Evolutionary conservation across 2,329 filamentous ascomycete species (phyloP).

Genomic region (Geosmithia putterillii): DNA sequence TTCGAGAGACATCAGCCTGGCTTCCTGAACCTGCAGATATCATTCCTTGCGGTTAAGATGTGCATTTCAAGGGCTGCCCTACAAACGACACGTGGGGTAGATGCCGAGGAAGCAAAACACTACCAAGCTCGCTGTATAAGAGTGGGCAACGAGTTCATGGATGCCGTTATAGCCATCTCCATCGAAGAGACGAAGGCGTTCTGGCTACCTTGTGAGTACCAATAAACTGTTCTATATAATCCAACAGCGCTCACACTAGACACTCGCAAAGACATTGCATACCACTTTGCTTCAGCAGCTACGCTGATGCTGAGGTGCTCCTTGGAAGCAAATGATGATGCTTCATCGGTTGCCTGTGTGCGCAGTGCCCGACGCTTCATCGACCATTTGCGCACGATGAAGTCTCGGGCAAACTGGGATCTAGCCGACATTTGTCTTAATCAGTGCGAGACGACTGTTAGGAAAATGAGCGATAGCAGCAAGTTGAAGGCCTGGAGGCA

Average conservation of each 20-base stretch:
- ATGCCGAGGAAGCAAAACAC: not conserved
- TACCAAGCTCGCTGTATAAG: constrained; percentile 1
- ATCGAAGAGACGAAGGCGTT: constrained; percentile 1
- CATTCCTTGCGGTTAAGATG: constrained; percentile 2
- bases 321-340: constrained; percentile 1
- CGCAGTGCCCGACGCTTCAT: not conserved
- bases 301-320: constrained; percentile 3
- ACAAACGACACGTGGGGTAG: not conserved
- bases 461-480: not conserved
- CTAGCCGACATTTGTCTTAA: not conserved
- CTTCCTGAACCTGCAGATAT: constrained; percentile 2
- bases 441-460: not conserved
- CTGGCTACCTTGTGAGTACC: constrained; percentile 4
- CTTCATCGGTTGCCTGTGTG: not conserved
- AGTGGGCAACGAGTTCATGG: not conserved
- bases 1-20: not conserved
- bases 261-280: constrained; percentile 1
- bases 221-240: not conserved
- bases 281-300: constrained; percentile 3
- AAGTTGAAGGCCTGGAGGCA: not conserved
- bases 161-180: not conserved
- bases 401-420: not conserved
- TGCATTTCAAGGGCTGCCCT: not conserved
- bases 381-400: not conserved
- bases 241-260: not conserved